Evolutionary conservation across 805 yeast species (phyloP).

Genomic region (Lachancea nothofagi): DNA sequence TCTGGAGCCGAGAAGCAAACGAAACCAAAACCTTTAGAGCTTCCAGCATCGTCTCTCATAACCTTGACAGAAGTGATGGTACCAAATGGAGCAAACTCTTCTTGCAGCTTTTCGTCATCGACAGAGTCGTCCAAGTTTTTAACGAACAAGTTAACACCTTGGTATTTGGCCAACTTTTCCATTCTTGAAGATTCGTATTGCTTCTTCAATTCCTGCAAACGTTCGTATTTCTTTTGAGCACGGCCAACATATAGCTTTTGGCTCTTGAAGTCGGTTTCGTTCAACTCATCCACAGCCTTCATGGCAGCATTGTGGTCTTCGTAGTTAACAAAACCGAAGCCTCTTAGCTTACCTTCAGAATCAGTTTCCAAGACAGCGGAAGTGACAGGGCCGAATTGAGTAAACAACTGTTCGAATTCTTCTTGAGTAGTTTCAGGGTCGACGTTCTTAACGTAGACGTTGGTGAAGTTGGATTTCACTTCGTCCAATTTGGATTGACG

Average conservation of each 20-base stretch:
- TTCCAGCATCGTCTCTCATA: conserved; percentile 90
- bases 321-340: conserved; percentile 93
- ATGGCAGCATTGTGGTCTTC: conserved; percentile 83
- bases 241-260: conserved; percentile 91
- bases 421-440: conserved; percentile 62
- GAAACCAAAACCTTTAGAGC: conserved; percentile 97
- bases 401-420: conserved; percentile 67
- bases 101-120: conserved; percentile 85
- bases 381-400: conserved; percentile 71
- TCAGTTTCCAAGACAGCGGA: conserved; percentile 78
- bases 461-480: conserved; percentile 89
- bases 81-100: conserved; percentile 91
- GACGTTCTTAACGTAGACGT: conserved; percentile 90
- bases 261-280: conserved; percentile 80
- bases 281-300: conserved; percentile 86
- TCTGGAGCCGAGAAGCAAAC: conserved; percentile 97
- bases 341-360: conserved; percentile 82
- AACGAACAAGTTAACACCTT: conserved; percentile 94
- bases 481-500: conserved; percentile 91
- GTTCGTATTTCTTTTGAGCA: conserved; percentile 98
- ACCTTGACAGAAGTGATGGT: conserved; percentile 93
- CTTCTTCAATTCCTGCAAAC: conserved; percentile 90
- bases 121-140: conserved; percentile 93
- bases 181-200: conserved; percentile 88
- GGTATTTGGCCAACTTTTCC: conserved; percentile 89